These are phyloP conservation scores for Pharus latifolius DNA, from an alignment of 176 grass and related monocot species.

Conservation along the genomic window DNA sequence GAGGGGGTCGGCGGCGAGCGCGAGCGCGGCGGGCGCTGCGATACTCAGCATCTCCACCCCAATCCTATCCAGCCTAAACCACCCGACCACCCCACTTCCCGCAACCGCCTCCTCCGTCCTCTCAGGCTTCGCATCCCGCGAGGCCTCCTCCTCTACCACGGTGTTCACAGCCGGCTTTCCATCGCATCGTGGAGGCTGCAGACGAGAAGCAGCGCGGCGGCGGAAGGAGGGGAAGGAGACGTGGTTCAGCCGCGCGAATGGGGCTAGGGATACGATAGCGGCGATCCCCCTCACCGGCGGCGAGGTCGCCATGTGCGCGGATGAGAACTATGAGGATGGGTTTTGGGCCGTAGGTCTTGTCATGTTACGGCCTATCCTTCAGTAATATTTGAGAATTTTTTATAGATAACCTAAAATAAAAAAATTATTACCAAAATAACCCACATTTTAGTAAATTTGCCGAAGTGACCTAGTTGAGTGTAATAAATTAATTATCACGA, in stretches of 20 bases:
- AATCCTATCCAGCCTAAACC: conserved; percentile 28
- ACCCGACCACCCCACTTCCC: background rate
- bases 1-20: conserved; percentile 59
- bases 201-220: background rate
- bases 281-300: conserved; percentile 19
- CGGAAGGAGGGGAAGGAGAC: background rate
- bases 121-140: background rate
- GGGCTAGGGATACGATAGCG: background rate
- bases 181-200: conserved; percentile 1
- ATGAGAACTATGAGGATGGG: too few species aligned
- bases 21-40: conserved; percentile 39
- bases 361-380: too few species aligned
- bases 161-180: conserved; percentile 6
- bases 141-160: background rate
- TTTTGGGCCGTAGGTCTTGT: too few species aligned
- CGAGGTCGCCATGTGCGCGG: conserved; percentile 16
- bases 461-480: too few species aligned
- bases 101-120: background rate
- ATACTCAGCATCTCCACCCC: conserved; percentile 37
- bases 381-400: too few species aligned
- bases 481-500: too few species aligned
- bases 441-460: too few species aligned
- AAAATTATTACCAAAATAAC: too few species aligned
- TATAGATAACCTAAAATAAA: too few species aligned
- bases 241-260: background rate